Percentiles rank a stretch among this genome's conserved stretches.
phyloP scores from a whole-genome alignment of 2,329 filamentous ascomycete species.

The Cytospora piceicola region DNA sequence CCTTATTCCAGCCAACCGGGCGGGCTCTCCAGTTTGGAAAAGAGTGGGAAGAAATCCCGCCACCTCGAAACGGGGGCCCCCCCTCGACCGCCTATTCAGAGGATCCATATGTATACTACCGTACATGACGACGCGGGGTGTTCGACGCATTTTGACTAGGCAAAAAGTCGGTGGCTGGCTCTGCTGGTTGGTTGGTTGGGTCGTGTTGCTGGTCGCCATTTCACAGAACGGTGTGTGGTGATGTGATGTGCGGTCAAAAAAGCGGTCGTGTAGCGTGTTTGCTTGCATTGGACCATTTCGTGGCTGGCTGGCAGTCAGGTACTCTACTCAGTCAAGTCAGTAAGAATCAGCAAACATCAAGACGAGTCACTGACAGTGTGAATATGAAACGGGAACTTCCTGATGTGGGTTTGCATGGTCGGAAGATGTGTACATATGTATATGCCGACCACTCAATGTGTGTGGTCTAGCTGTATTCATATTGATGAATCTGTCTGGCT shows the following conservation, averaged over 20 bases:
- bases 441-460: conserved; percentile 1
- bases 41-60: conserved; percentile 5
- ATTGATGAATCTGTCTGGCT: conserved; percentile 20
- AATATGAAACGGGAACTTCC: background rate
- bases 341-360: conserved; percentile 12
- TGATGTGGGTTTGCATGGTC: too few relatives aligned
- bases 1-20: background rate
- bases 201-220: background rate
- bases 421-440: background rate
- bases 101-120: too few relatives aligned
- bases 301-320: background rate
- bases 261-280: background rate
- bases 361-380: background rate
- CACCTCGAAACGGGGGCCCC: conserved; percentile 8
- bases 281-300: background rate
- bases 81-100: conserved; percentile 14
- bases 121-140: conserved; percentile 9
- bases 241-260: conserved; percentile 9
- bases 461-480: conserved; percentile 15
- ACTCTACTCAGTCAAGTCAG: too few relatives aligned
- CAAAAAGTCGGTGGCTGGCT: conserved; percentile 9
- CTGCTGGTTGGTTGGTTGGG: background rate
- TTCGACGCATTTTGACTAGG: background rate
- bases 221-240: conserved; percentile 12
- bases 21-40: background rate